Conservation (phyloP, 2,329 filamentous ascomycete species). For the Botrytis byssoidea region DNA sequence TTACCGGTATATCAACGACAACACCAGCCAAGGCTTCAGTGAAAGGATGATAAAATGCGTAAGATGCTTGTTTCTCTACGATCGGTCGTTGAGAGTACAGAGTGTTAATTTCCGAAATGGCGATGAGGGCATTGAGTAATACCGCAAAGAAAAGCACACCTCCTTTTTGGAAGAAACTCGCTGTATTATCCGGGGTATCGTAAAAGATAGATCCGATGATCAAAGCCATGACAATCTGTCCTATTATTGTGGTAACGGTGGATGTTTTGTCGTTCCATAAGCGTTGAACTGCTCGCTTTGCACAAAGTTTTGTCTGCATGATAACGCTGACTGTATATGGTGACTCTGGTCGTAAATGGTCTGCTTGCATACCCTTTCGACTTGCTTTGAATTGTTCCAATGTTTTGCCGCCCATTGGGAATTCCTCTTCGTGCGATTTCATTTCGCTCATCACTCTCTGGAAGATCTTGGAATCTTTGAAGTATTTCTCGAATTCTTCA, state of each 20-base stretch:
- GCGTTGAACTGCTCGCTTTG: slow-evolving; percentile 77
- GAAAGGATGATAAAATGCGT: slow-evolving; percentile 87
- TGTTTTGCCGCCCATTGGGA: slow-evolving; percentile 39
- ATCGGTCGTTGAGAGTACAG: slow-evolving; percentile 86
- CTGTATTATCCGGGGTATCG: slow-evolving; percentile 53
- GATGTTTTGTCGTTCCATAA: slow-evolving; percentile 74
- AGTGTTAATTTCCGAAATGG: slow-evolving; percentile 62
- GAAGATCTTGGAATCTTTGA: slow-evolving; percentile 47
- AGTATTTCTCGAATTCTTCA: slow-evolving; percentile 55
- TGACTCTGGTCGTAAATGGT: slow-evolving; percentile 62
- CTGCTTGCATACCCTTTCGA: slow-evolving; percentile 44
- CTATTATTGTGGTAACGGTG: slow-evolving; percentile 49
- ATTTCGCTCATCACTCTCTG: slow-evolving; percentile 48
- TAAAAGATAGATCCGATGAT: slow-evolving; percentile 66
- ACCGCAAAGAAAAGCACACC: slow-evolving; percentile 68
- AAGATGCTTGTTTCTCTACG: slow-evolving; percentile 84
- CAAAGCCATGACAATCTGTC: slow-evolving; percentile 52
- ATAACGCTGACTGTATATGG: slow-evolving; percentile 78
- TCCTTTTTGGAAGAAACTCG: slow-evolving; percentile 60
- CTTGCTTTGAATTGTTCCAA: slow-evolving; percentile 43
- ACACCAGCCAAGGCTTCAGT: slow-evolving; percentile 86
- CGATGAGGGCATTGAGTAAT: slow-evolving; percentile 64
- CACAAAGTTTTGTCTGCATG: slow-evolving; percentile 76
- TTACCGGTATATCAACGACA: slow-evolving; percentile 83
- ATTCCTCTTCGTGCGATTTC: slow-evolving; percentile 50